A percentile compares a stretch with the other conserved stretches of the same genome.
Conservation (phyloP, 2,329 filamentous ascomycete genomes). For the Pseudocercospora fijiensis region DNA sequence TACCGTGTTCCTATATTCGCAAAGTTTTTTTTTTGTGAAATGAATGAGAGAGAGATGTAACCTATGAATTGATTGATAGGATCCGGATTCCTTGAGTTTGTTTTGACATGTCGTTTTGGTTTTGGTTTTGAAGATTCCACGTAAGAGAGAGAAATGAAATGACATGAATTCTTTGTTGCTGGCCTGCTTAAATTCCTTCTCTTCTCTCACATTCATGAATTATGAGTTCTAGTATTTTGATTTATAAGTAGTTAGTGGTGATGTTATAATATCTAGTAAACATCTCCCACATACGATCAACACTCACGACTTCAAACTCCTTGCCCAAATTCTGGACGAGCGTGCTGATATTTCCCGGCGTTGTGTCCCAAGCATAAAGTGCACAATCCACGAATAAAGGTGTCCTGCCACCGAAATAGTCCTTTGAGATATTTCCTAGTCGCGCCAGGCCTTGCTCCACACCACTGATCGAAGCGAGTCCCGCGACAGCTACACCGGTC, state of each 20-base stretch:
- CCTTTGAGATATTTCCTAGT: neutral
- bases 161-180: no score
- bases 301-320: conserved; percentile 13
- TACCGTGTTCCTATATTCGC: no score
- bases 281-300: conserved; percentile 9
- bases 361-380: conserved; percentile 10
- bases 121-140: no score
- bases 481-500: neutral
- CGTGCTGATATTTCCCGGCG: neutral
- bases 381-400: conserved; percentile 10
- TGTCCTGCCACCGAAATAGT: neutral
- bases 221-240: no score
- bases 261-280: neutral
- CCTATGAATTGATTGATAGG: no score
- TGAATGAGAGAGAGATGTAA: neutral
- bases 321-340: neutral
- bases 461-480: neutral
- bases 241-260: neutral
- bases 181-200: no score
- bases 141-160: no score
- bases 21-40: conserved; percentile 7
- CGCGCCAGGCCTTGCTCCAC: neutral
- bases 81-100: no score
- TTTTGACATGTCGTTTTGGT: no score
- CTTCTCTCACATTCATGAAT: no score